phyloP scores from a whole-genome alignment of 2,329 filamentous ascomycete genomes.

The Akanthomyces uredinophilus region DNA sequence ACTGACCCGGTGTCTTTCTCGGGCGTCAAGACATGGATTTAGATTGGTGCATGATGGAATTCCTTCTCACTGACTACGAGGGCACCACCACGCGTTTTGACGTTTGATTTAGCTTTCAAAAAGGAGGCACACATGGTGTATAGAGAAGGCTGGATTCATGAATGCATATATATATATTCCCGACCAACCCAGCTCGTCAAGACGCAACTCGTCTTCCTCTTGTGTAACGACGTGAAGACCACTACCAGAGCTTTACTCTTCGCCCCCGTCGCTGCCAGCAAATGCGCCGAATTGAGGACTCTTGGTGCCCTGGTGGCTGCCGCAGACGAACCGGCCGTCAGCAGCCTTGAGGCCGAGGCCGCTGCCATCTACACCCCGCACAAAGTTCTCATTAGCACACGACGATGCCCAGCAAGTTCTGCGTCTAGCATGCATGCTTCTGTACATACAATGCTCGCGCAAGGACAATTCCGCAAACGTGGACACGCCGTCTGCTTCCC shows the following conservation, averaged over 20 bases:
- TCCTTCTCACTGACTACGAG: too few species aligned
- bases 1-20: too few species aligned
- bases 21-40: too few species aligned
- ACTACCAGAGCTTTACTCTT: background rate
- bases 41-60: background rate
- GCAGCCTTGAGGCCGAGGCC: conserved; percentile 1
- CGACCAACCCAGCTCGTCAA: too few species aligned
- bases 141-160: background rate
- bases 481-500: background rate
- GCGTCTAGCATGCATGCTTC: background rate
- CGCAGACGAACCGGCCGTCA: conserved; percentile 20
- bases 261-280: background rate
- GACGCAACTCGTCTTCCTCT: too few species aligned
- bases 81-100: too few species aligned
- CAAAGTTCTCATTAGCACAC: background rate
- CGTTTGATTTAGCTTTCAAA: too few species aligned
- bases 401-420: too few species aligned
- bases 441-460: conserved; percentile 15
- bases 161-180: background rate
- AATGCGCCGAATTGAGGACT: conserved; percentile 2
- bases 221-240: background rate
- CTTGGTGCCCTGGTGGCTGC: conserved; percentile 18
- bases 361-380: background rate
- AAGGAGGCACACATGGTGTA: background rate
- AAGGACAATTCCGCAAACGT: conserved; percentile 18